Percentiles rank a stretch among this genome's conserved stretches.
Conservation (phyloP, 2,329 filamentous ascomycete genomes). For the Diaporthe aspalathi region DNA sequence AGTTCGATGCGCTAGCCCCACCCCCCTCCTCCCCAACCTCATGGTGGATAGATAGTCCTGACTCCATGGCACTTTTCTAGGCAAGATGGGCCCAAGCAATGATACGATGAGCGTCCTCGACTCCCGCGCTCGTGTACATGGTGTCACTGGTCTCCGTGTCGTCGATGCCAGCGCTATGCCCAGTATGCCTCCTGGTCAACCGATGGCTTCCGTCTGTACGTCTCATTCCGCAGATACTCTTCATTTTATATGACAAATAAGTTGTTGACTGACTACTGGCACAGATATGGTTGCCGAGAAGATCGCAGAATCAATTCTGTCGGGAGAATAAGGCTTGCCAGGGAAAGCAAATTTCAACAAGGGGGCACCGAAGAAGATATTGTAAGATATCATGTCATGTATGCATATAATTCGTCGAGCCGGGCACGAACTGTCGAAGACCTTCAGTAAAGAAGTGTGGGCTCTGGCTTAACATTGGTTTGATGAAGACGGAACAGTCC, state of each 20-base stretch:
- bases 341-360: not conserved
- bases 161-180: slow-evolving; percentile 6
- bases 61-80: not conserved
- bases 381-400: not conserved
- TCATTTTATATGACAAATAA: not conserved
- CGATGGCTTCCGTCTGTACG: not conserved
- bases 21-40: no score
- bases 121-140: not conserved
- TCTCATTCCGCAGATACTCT: not conserved
- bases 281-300: not conserved
- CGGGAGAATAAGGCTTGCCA: not conserved
- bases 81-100: not conserved
- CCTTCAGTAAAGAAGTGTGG: no score
- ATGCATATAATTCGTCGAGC: not conserved
- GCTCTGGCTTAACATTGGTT: no score
- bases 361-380: not conserved
- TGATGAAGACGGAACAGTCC: no score
- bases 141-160: slow-evolving; percentile 4
- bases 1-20: not conserved
- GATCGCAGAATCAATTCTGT: not conserved
- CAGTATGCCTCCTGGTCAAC: not conserved
- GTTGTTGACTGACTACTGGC: not conserved
- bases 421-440: no score
- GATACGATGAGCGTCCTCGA: not conserved
- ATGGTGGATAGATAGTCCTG: not conserved